Evolutionary conservation across 352 stramenopile species (phyloP).

Genomic region (Phytophthora ohioensis): DNA sequence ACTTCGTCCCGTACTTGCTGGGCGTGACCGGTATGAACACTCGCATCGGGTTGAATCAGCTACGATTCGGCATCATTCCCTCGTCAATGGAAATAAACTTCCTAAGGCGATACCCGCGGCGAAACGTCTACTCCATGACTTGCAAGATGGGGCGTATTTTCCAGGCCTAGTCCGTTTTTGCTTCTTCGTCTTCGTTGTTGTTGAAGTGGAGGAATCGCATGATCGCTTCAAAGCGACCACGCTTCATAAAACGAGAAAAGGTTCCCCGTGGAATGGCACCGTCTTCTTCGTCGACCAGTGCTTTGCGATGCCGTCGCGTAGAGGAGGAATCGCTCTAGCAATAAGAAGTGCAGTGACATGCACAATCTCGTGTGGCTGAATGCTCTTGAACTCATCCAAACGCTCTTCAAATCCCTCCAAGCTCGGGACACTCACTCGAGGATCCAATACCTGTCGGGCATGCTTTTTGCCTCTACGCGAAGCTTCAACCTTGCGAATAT

Average conservation of each 20-base stretch:
- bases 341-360: slow-evolving; percentile 13
- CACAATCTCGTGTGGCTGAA: slow-evolving; percentile 30
- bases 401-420: slow-evolving; percentile 9
- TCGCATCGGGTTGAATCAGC: slow-evolving; percentile 31
- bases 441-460: not conserved
- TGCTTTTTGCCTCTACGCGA: not conserved
- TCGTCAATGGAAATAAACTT: slow-evolving; percentile 33
- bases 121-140: slow-evolving; percentile 29
- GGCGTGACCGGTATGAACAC: slow-evolving; percentile 35
- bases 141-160: slow-evolving; percentile 29
- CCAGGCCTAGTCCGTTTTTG: slow-evolving; percentile 13
- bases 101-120: slow-evolving; percentile 21
- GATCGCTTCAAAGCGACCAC: slow-evolving; percentile 23
- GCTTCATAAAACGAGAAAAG: slow-evolving; percentile 27
- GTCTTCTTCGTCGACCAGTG: slow-evolving; percentile 27
- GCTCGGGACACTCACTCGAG: slow-evolving; percentile 8
- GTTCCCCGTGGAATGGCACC: slow-evolving; percentile 18
- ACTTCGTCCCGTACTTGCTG: slow-evolving; percentile 33
- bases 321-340: slow-evolving; percentile 7
- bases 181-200: slow-evolving; percentile 6
- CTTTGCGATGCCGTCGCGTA: not conserved
- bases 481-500: not conserved
- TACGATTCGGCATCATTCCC: slow-evolving; percentile 30
- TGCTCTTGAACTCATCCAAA: slow-evolving; percentile 14
- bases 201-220: slow-evolving; percentile 35